Evolutionary conservation across 2,329 filamentous ascomycete species (phyloP), one percentile per base, ranked within the genome.

Genomic region (Gaeumannomyces tritici): DNA sequence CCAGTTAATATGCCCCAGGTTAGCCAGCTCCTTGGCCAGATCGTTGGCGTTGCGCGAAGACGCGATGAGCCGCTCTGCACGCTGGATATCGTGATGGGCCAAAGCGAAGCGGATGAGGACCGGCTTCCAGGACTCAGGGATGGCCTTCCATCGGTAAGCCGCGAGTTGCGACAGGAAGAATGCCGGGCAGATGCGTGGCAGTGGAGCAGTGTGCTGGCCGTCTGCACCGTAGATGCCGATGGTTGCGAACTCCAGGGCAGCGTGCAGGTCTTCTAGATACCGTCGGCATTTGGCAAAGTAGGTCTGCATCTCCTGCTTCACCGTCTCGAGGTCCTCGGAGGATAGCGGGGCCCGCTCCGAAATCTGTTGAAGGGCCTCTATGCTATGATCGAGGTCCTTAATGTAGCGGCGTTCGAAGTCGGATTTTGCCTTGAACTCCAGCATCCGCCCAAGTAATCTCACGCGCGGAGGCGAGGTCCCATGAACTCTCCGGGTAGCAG

Each of bases 1-100:
- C 84, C 86, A 90, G 12, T 80, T 82, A 1, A 68, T 66, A 64
- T 87, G 84, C 0, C 85, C 86, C 0, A 65, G 21, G 62, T 86
- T 86, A 2, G 66, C 51, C 0, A 80, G 63, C 64, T 84, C 82
- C 11, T 67, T 72, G 0, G 74, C 51, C 0, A 83, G 66, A 5
- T 76, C 74, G 0, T 64, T 62, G 2, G 62, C 60, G 24, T 71
- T 74, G 2, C 62, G 42, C 2, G 26, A n/a, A 27, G 35, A 60
- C 18, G 55, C 59, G 0, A 66, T 3, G 61, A 84, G 68, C 0
- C 82, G 73, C 18, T 74, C 66, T 0, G 78, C 75, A 18, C 76
- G 73, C 61, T 83, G 78, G 0, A 78, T 55, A 3, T 71, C 68
- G 0, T 75, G 71, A 1, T 83, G 61, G 0, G 76, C 70, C 4